Base-by-base conservation (phyloP, 225 moss, liverwort and hornwort genomes). In the Physcomitrium patens region DNA sequence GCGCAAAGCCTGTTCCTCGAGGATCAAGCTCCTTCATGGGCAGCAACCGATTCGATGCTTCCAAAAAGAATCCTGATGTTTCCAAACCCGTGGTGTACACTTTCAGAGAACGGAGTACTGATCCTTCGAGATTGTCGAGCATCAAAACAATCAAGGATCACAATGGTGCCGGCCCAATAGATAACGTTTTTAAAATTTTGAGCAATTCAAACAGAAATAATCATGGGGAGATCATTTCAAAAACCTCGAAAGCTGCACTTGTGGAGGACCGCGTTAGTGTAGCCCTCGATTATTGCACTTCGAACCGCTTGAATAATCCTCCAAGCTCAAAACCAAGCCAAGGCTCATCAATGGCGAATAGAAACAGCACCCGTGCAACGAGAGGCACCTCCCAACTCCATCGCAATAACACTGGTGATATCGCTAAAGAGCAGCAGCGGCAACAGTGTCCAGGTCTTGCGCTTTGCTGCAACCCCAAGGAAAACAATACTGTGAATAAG, bases 1-100 rank as follows among this genome's bases (percentile, higher is more conserved):
- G 71, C 24, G 58, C 71, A 51, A 81, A 76, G 52, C 23, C 79
- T 23, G 31, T 69, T 24, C 60, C 68, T 5, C 65, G 51, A 59
- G 84, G 81, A 58, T 87, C 87, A 51, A 87, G 81, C 68, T 84
- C 79, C 53, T 81, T 87, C 73, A 79, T 77, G 79, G 79, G 77
- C 42, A 76, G 77, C 22, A 84, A 71, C 67, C 77, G 79, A 59
- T 37, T 37, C 31, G 49, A 63, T 70, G 68, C 60, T 68, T 43
- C 54, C 2, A 12, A 49, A 55, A 85, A 76, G 76, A 85, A 72
- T 12, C 12, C 41, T 9, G 73, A 76, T 69, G 69, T 76, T 64
- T 12, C 60, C 12, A 85, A 82, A 50, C 73, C 81, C 9, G 68
- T 78, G 22, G 65, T 78, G 0, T 71, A 73, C 9, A 72, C 73